These are phyloP conservation scores for Gillenia trifoliata DNA, from an alignment of 306 rosid species.

Conservation along the genomic window DNA sequence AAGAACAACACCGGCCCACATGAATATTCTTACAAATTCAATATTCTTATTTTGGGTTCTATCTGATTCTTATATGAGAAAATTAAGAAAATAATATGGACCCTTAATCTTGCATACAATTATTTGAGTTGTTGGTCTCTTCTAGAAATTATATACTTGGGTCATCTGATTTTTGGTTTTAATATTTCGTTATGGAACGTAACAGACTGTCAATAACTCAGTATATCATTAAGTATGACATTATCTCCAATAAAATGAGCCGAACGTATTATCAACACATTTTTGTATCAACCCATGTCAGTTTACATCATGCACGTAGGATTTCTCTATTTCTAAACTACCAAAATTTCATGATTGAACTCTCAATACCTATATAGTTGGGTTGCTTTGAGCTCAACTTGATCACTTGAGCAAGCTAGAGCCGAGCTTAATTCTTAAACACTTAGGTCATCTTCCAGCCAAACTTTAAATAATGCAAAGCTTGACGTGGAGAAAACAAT, in stretches of 20 bases:
- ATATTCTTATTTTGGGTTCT: not conserved
- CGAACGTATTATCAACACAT: too few relatives aligned
- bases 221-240: too few relatives aligned
- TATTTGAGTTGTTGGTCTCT: not conserved
- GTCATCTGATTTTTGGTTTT: too few relatives aligned
- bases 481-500: constrained; percentile 8
- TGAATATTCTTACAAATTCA: not conserved
- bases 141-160: not conserved
- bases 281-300: not conserved
- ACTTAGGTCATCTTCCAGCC: not conserved
- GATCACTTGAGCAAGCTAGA: not conserved
- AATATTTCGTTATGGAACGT: too few relatives aligned
- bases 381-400: not conserved
- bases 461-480: not conserved
- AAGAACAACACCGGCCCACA: not conserved
- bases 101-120: not conserved
- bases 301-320: not conserved
- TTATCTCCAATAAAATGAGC: not conserved
- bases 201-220: too few relatives aligned
- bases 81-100: not conserved
- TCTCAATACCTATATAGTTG: not conserved
- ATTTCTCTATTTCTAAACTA: not conserved
- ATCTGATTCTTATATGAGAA: not conserved
- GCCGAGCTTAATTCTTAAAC: not conserved
- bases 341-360: not conserved